Conservation (phyloP, 78 protist genomes). For the Dictyostelium brefeldianum region DNA sequence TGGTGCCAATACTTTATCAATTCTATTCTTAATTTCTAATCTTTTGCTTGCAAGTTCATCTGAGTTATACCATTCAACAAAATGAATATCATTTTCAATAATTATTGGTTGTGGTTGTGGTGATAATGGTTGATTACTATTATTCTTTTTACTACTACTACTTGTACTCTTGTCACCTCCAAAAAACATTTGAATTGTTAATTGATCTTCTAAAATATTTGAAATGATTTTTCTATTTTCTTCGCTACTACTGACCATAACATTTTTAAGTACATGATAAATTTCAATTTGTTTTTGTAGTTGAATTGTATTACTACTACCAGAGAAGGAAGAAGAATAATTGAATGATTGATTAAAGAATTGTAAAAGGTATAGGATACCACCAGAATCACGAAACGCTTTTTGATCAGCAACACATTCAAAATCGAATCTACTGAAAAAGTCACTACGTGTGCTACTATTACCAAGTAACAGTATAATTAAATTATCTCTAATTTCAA, state of each 20-base stretch:
- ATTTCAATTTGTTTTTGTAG: slow-evolving; percentile 13
- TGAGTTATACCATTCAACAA: slow-evolving; percentile 45
- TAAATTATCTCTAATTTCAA: slow-evolving; percentile 66
- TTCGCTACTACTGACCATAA: slow-evolving; percentile 49
- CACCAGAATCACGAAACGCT: slow-evolving; percentile 67
- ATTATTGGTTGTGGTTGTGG: not conserved
- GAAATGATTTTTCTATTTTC: slow-evolving; percentile 70
- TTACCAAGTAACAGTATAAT: slow-evolving; percentile 51
- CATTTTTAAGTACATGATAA: slow-evolving; percentile 32
- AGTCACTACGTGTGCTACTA: not conserved
- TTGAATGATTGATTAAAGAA: slow-evolving; percentile 34
- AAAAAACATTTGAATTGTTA: slow-evolving; percentile 42
- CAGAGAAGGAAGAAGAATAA: not conserved
- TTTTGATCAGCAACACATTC: slow-evolving; percentile 78
- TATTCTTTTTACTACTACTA: not conserved
- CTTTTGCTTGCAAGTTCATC: slow-evolving; percentile 55
- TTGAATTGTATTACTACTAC: too few relatives aligned
- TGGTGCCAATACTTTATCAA: slow-evolving; percentile 49
- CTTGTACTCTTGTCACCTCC: slow-evolving; percentile 11
- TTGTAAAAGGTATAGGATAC: slow-evolving; percentile 46
- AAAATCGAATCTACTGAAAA: slow-evolving; percentile 48
- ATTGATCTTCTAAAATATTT: slow-evolving; percentile 59
- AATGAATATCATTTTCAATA: not conserved
- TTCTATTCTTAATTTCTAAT: slow-evolving; percentile 55
- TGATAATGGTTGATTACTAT: not conserved